These are phyloP conservation scores for Vanrija pseudolonga DNA, from an alignment of 1,284 basidiomycete genomes.

Conservation along the genomic window DNA sequence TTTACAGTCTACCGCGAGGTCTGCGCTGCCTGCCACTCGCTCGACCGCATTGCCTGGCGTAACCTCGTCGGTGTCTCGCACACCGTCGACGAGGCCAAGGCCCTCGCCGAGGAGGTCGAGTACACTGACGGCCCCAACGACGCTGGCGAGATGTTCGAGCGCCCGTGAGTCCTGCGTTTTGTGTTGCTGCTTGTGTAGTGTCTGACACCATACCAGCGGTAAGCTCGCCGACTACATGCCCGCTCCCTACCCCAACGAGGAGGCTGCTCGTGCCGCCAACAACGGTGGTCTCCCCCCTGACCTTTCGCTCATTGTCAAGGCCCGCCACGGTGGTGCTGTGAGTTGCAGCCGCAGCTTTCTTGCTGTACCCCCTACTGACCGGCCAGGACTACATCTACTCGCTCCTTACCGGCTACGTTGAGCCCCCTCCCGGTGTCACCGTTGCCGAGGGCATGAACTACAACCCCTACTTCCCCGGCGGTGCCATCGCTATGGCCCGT, in stretches of 20 bases:
- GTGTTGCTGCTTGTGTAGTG: not conserved
- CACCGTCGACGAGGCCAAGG: constrained; percentile 85
- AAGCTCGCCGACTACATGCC: constrained; percentile 89
- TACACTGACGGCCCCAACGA: constrained; percentile 95
- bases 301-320: constrained; percentile 95
- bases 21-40: constrained; percentile 96
- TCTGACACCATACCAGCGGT: constrained; percentile 26
- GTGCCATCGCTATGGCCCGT: constrained; percentile 97
- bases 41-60: constrained; percentile 99
- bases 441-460: constrained; percentile 97
- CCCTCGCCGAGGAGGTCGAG: constrained; percentile 94
- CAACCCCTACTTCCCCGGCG: constrained; percentile 96
- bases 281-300: constrained; percentile 88
- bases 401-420: constrained; percentile 93
- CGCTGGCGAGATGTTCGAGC: constrained; percentile 95
- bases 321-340: constrained; percentile 92
- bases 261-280: constrained; percentile 93
- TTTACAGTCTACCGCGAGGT: constrained; percentile 89
- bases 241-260: constrained; percentile 92
- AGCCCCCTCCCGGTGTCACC: constrained; percentile 93
- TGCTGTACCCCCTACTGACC: too few relatives aligned
- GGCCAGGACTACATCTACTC: constrained; percentile 94
- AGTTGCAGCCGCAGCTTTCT: too few relatives aligned
- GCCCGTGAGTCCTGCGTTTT: constrained; percentile 72
- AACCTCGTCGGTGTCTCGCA: constrained; percentile 98